Conservation (phyloP, 495 filamentous ascomycete genomes). For the Melanomma pulvis-pyrius region DNA sequence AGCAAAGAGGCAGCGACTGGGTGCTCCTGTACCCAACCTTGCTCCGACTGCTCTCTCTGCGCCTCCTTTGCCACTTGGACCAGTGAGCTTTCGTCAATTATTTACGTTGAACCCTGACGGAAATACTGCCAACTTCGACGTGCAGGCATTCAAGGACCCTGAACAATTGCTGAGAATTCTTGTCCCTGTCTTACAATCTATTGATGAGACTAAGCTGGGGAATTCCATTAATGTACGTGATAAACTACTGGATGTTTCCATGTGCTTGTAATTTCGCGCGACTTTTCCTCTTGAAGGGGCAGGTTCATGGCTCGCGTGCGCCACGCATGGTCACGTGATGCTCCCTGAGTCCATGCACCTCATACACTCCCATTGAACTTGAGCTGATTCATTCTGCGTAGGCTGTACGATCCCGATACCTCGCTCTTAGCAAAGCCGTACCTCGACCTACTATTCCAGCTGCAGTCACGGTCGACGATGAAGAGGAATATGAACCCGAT, state of each 20-base stretch:
- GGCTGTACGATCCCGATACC: constrained; percentile 53
- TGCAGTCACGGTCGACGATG: constrained; percentile 71
- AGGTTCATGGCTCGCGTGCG: not conserved
- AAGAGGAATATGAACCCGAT: constrained; percentile 88
- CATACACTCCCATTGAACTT: not conserved
- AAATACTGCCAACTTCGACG: constrained; percentile 77
- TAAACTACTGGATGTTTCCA: not conserved
- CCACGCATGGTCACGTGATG: constrained; percentile 17
- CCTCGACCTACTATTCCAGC: constrained; percentile 48
- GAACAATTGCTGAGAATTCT: constrained; percentile 76
- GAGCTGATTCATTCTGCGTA: not conserved
- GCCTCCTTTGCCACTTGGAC: constrained; percentile 70
- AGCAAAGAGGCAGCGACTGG: constrained; percentile 70
- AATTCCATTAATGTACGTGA: constrained; percentile 61
- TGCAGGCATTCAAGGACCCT: constrained; percentile 66
- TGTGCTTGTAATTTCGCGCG: not conserved
- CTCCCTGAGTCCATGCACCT: not conserved
- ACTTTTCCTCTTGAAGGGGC: not conserved
- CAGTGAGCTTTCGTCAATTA: constrained; percentile 73
- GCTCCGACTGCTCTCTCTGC: constrained; percentile 51
- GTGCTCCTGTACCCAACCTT: constrained; percentile 52
- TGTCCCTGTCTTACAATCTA: constrained; percentile 65
- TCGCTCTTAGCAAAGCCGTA: constrained; percentile 48
- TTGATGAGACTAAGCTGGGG: constrained; percentile 66
- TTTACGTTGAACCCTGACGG: constrained; percentile 80